Base-by-base conservation (phyloP, 306 rosid species). In the Sesbania bispinosa region DNA sequence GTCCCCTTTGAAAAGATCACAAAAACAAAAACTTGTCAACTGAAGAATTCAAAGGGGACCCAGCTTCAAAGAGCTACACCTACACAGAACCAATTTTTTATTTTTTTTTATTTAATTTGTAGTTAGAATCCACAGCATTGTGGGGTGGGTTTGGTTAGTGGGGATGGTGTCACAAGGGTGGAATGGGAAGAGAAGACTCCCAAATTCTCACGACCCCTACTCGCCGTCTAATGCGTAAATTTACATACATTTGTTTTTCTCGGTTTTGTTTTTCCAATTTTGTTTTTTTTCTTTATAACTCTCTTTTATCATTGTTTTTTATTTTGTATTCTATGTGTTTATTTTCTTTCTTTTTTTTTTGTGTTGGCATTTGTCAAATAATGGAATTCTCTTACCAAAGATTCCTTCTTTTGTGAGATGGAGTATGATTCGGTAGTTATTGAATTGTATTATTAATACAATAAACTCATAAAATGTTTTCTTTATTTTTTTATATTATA, bases 41-140 rank as follows among this genome's bases (percentile, higher is more conserved):
- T 43, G 66, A 75, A 82, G 23, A 73, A 69, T 59, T 71, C 74
- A 70, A 73, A 64, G 75, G 81, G 83, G 84, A 78, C 77, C 81
- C 87, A 82, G 57, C 79, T 72, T 32, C 45, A 69, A 11, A 69
- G 33, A 60, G 43, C 20, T 35, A 45, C 18, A 33, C 41, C 20
- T n/a, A 6, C 8, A 53, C 27, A 45, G 35, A 64, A 54, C 10
- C n/a, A 23, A 10, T 5, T 45, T 10, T 41, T 27, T 30, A 11
- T 10, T 15, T 24, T 45, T 54, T 19, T 20, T 11, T 36, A 33
- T 11, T 24, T 0, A 38, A 10, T 2, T 36, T 15, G 7, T 67
- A 53, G 61, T 60, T 33, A 69, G 58, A 42, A 75, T 13, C 57
- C 3, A 65, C 15, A 33, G 64, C 21, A 3, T 57, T 38, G 68